phyloP scores from a whole-genome alignment of 163 green algal genomes.

The Trebouxia gelatinosa region DNA sequence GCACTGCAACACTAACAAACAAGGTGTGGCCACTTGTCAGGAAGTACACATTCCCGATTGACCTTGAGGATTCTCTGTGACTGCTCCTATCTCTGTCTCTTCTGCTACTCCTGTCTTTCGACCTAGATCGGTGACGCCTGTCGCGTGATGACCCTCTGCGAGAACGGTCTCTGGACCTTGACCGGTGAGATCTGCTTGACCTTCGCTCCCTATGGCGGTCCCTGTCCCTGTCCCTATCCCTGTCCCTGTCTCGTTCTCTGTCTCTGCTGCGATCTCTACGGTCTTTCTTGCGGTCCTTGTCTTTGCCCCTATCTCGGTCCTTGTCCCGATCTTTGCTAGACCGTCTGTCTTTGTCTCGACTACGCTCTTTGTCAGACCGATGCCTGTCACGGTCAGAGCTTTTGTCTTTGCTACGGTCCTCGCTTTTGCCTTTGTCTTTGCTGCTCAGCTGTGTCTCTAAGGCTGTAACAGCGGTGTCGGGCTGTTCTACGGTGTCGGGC shows the following conservation, averaged over 20 bases:
- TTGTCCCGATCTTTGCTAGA: slow-evolving; percentile 22
- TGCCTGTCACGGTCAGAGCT: background rate
- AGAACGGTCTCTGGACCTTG: slow-evolving; percentile 27
- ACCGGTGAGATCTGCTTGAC: slow-evolving; percentile 5
- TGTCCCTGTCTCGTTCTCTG: slow-evolving; percentile 21
- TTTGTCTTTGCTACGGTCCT: background rate
- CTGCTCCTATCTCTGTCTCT: background rate
- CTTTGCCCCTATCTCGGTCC: slow-evolving; percentile 17
- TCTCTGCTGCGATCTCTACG: slow-evolving; percentile 33
- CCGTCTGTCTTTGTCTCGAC: slow-evolving; percentile 31
- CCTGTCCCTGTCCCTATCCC: slow-evolving; percentile 16
- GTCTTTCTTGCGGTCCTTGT: background rate
- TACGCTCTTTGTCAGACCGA: slow-evolving; percentile 17
- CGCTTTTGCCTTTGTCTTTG: slow-evolving; percentile 1
- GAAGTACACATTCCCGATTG: background rate
- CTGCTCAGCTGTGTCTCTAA: slow-evolving; percentile 23
- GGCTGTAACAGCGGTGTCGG: background rate
- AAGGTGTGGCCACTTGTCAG: background rate
- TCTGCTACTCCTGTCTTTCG: slow-evolving; percentile 19
- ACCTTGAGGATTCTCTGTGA: slow-evolving; percentile 5
- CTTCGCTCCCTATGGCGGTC: slow-evolving; percentile 2
- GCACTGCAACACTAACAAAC: background rate
- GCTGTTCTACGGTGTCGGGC: background rate
- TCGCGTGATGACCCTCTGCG: slow-evolving; percentile 32
- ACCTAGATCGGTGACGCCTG: slow-evolving; percentile 13